Evolutionary conservation across 768 basidiomycete species (phyloP), one percentile per base, ranked within the genome.

Genomic region (Pulveroboletus frians): DNA sequence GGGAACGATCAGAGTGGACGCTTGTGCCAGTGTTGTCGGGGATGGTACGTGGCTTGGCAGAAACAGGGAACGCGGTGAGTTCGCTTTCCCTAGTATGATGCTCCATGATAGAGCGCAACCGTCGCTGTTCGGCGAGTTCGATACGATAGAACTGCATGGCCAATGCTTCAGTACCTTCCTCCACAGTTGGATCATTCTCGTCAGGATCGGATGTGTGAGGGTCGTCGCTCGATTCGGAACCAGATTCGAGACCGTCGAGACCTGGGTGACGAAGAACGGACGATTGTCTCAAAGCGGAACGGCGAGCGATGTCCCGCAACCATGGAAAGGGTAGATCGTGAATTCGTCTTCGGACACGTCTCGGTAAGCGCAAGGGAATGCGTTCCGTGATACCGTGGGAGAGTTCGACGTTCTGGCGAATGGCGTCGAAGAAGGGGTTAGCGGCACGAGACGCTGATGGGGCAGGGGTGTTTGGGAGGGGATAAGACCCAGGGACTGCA

Each of bases 351-450:
- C 76, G 75, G 43, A 82, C 75, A 2, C 70, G 58, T 31, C 67
- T 59, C 2, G 80, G 73, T 14, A 85, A 69, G 39, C 69, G 69
- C 45, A 96, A 80, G 13, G 89, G 83, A 32, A 95, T 94, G 30
- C 88, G 85, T 58, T 92, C 89, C 0, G 84, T 88, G 53, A 82
- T 76, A 7, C 81, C 81, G 30, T 81, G 67, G 3, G 84, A 79
- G 20, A 96, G 79, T 69, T 96, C 92, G 3, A 83, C 64, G 57
- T 92, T 90, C 69, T 92, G 89, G 34, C 88, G 83, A 58, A 98
- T 88, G 59, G 88, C 85, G 68, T 98, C 94, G 57, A 91, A 97
- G 72, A 98, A 98, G 9, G 95, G 95, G 64, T 95, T 97, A 4
- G 69, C 59, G 59, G 59, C 71, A 63, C 43, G 67, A 26, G 55